Conservation (phyloP, 2,329 filamentous ascomycete genomes). For the Monosporascus ibericus region DNA sequence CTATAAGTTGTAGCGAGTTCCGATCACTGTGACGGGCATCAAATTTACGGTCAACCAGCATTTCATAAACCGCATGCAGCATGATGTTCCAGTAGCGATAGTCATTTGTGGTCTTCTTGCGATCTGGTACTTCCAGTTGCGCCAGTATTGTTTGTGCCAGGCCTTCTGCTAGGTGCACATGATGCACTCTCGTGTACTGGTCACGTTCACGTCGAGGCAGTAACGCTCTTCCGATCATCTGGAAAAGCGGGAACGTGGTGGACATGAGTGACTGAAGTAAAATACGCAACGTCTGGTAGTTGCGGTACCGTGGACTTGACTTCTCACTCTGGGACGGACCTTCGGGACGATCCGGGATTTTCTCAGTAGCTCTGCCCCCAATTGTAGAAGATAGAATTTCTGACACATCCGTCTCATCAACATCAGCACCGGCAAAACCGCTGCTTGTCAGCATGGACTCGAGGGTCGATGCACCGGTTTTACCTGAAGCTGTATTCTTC, state of each 20-base stretch:
- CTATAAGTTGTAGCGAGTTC: constrained; percentile 50
- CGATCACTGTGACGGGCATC: constrained; percentile 40
- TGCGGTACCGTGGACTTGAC: constrained; percentile 49
- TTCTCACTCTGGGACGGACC: constrained; percentile 19
- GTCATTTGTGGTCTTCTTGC: constrained; percentile 51
- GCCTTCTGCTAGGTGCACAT: constrained; percentile 53
- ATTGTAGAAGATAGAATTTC: constrained; percentile 18
- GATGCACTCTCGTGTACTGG: constrained; percentile 45
- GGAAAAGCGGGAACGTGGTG: constrained; percentile 78
- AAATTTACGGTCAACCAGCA: constrained; percentile 63
- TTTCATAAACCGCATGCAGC: constrained; percentile 69
- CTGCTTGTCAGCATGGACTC: constrained; percentile 5
- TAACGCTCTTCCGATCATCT: constrained; percentile 76
- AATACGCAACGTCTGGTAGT: constrained; percentile 70
- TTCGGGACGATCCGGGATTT: constrained; percentile 3
- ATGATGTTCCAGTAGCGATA: constrained; percentile 80
- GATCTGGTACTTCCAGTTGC: constrained; percentile 50
- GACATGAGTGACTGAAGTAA: constrained; percentile 74
- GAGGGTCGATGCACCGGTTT: constrained; percentile 6
- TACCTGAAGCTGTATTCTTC: constrained; percentile 15
- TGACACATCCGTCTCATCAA: constrained; percentile 22
- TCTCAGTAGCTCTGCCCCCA: constrained; percentile 18
- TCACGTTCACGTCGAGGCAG: constrained; percentile 71
- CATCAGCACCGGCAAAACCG: constrained; percentile 8
- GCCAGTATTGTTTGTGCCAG: constrained; percentile 65